Conservation (phyloP, 768 basidiomycete species). For the Amanita pseudoporphyria region DNA sequence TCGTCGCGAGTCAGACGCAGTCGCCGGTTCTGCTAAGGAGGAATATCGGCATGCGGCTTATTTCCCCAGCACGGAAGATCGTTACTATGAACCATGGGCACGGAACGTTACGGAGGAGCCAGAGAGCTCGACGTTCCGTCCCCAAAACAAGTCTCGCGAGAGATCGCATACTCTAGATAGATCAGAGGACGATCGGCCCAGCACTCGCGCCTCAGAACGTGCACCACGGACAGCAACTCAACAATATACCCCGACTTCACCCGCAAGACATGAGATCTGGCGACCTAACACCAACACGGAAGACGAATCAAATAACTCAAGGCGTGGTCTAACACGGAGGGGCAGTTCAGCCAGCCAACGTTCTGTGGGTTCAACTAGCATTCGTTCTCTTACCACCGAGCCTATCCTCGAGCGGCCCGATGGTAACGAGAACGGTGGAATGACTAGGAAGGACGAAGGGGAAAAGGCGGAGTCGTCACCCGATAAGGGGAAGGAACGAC, state of each 20-base stretch:
- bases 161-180: constrained; percentile 3
- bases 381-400: constrained; percentile 5
- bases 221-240: not conserved
- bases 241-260: not conserved
- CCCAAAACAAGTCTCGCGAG: constrained; percentile 1
- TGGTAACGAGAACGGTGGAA: not conserved
- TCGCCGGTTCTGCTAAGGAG: not conserved
- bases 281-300: not conserved
- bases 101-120: not conserved
- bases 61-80: constrained; percentile 1
- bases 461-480: not conserved
- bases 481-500: constrained; percentile 6
- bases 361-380: constrained; percentile 4
- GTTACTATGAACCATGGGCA: constrained; percentile 1
- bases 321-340: constrained; percentile 1
- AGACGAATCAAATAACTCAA: not conserved
- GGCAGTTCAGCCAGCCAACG: constrained; percentile 7
- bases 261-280: constrained; percentile 7
- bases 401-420: constrained; percentile 6
- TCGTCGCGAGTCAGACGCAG: constrained; percentile 4
- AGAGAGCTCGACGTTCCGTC: not conserved
- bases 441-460: not conserved
- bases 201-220: constrained; percentile 4
- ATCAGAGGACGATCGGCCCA: constrained; percentile 6
- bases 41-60: constrained; percentile 4